These are phyloP conservation scores for Barnettozyma vustinii DNA, from an alignment of 805 yeast genomes.

Conservation along the genomic window DNA sequence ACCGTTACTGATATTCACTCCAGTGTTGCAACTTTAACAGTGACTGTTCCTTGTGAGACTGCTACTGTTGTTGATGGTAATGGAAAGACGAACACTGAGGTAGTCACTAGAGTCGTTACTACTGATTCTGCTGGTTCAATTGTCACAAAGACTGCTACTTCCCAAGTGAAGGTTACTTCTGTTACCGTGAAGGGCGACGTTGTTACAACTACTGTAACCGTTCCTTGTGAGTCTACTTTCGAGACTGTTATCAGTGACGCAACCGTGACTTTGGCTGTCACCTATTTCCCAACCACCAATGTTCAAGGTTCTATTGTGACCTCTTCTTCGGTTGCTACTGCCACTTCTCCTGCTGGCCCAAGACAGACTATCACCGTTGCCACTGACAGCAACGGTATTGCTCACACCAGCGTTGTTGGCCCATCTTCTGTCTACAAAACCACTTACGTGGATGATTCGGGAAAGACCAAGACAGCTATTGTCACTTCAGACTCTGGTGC, in stretches of 20 bases:
- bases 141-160: not conserved
- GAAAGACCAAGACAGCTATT: not conserved
- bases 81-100: constrained; percentile 2
- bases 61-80: not conserved
- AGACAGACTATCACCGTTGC: not conserved
- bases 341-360: not conserved
- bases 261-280: not conserved
- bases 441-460: not conserved
- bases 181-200: constrained; percentile 1
- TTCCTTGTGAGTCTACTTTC: constrained; percentile 2
- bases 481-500: not conserved
- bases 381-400: not conserved
- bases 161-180: constrained; percentile 3
- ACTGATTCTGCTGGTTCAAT: constrained; percentile 1
- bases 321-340: not conserved
- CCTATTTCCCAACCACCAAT: constrained; percentile 1
- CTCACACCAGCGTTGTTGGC: not conserved
- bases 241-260: not conserved
- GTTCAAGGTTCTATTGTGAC: not conserved
- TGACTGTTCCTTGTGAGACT: constrained; percentile 5
- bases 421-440: not conserved
- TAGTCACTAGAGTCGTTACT: constrained; percentile 2
- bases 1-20: constrained; percentile 1
- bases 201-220: constrained; percentile 2
- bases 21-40: constrained; percentile 3